Evolutionary conservation across 192 early-diverging fungal genomes (phyloP).

Genomic region (Haplosporangium gracile): DNA sequence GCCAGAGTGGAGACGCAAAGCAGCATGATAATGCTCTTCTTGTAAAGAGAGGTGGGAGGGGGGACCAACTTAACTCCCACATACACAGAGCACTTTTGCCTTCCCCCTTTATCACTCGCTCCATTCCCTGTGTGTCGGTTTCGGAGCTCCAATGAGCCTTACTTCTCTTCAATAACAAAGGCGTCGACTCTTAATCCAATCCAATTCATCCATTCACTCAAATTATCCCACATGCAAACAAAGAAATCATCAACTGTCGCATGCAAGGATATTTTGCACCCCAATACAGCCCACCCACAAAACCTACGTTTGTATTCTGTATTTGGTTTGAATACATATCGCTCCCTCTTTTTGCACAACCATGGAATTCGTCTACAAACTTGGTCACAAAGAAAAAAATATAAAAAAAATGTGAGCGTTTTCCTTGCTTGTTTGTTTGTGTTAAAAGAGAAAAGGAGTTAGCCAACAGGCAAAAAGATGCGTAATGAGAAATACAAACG

Average conservation of each 20-base stretch:
- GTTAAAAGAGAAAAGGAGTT: neutral
- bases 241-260: neutral
- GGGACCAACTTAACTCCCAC: neutral
- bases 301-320: neutral
- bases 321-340: neutral
- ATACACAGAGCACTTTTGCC: neutral
- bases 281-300: neutral
- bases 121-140: neutral
- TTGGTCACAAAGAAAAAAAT: conserved; percentile 12
- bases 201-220: neutral
- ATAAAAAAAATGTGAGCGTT: neutral
- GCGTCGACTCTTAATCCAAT: neutral
- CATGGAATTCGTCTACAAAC: conserved; percentile 22
- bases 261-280: neutral
- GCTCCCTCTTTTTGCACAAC: neutral
- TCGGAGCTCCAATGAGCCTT: neutral
- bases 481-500: neutral
- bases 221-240: conserved; percentile 4
- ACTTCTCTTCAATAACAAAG: neutral
- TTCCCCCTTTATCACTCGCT: neutral
- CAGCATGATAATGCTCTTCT: neutral
- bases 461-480: conserved; percentile 3
- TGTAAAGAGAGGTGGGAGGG: neutral
- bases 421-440: neutral
- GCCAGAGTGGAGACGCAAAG: neutral